Evolutionary conservation across 257 asterid species (phyloP), one percentile per base, ranked within the genome.

Genomic region (Leonotis leonurus): DNA sequence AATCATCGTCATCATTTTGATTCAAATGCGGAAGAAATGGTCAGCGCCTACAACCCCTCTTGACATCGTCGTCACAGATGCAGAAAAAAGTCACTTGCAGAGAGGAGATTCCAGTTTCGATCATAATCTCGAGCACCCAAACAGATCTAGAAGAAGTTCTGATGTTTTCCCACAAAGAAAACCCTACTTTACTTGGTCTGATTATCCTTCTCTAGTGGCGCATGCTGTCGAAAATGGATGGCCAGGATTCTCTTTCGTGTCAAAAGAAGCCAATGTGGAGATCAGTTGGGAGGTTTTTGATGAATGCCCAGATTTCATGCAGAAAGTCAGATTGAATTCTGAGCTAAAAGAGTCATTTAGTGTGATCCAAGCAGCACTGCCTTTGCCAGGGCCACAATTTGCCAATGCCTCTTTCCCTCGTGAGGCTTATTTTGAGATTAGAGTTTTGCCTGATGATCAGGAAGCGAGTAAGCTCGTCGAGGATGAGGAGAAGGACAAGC

Each of bases 161-260:
- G 1, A 30, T 30, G 7, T 30, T 56, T 70, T 69, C 49, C 77
- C 73, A 29, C 77, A 74, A 12, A 84, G 81, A 50, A 5, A 60
- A 13, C 73, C 79, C 1, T 45, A 54, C 25, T 92, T 92, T 78
- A 67, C 37, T 57, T 92, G 99, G 97, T 70, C 73, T 17, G 96
- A 92, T 62, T 82, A 85, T 58, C 99, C 99, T 8, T 74, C 88
- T 3, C 77, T 83, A 0, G 71, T 81, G 8, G 70, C 85, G 0
- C 94, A 86, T 3, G 96, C 89, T 10, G 85, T 92, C 8, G 97
- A 89, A 35, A 85, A 92, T 33, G 99, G 99, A 52, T 92, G 99
- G 99, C 67, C 94, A 3, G 48, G 86, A 18, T 92, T 92, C 45
- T 83, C 78, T 24, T 89, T 93, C 73, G 53, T 32, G 9, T 72